A percentile compares a stretch with the other conserved stretches of the same genome.
phyloP scores from a whole-genome alignment of 495 filamentous ascomycete genomes.

The Hypoxylon perforatum region DNA sequence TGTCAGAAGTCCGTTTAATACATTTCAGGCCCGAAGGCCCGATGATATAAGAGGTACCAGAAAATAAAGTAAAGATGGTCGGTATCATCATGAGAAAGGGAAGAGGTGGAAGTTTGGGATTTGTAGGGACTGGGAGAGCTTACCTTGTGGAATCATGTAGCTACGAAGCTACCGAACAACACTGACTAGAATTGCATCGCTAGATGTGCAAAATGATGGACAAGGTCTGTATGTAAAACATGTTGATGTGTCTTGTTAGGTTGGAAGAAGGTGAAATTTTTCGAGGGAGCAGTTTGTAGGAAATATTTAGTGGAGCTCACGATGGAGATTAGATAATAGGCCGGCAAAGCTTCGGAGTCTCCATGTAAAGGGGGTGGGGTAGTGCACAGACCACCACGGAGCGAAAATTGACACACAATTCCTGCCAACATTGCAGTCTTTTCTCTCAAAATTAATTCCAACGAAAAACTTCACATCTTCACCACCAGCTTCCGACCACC shows the following conservation, averaged over 20 bases:
- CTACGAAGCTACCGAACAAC: no score
- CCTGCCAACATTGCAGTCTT: constrained; percentile 14
- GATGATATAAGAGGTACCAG: constrained; percentile 76
- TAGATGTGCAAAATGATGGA: neutral
- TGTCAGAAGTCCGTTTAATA: constrained; percentile 71
- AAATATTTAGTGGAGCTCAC: neutral
- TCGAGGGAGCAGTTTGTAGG: constrained; percentile 1
- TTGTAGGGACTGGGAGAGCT: constrained; percentile 9
- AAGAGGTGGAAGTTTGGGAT: constrained; percentile 7
- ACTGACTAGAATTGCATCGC: neutral
- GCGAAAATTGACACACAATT: constrained; percentile 41
- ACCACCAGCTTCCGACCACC: constrained; percentile 36
- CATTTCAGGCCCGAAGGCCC: constrained; percentile 61
- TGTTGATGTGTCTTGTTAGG: neutral
- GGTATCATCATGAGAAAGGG: constrained; percentile 61
- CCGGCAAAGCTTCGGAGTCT: constrained; percentile 27
- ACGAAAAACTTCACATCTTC: constrained; percentile 29
- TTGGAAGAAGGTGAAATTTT: neutral
- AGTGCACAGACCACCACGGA: constrained; percentile 12
- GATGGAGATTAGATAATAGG: neutral
- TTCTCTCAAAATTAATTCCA: constrained; percentile 27
- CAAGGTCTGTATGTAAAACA: no score
- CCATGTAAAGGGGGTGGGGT: neutral
- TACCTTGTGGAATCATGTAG: constrained; percentile 12
- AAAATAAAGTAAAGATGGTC: constrained; percentile 56